Evolutionary conservation across 805 yeast species (phyloP), one percentile per base, ranked within the genome.

Genomic region (Helenozyma baotianmanensis): DNA sequence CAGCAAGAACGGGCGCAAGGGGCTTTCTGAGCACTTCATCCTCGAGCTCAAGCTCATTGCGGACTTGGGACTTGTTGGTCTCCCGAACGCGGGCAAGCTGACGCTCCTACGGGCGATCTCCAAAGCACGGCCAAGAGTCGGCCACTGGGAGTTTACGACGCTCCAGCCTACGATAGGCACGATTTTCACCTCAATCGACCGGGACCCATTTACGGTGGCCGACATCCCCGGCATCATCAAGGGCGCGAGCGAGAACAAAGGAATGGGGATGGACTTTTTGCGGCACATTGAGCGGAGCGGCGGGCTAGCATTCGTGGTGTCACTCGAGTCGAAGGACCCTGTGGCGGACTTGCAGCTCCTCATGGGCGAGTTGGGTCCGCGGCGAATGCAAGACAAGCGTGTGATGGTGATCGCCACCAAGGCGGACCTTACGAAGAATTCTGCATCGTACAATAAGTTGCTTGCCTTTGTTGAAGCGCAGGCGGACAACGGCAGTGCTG

Each of bases 91-190:
- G 3, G 98, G 98, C 1, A 92, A 92, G 54, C 86, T 96, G 3
- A 87, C 97, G 0, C 67, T 92, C 19, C 60, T 92, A 27, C 66
- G 94, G 35, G 88, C 94, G 8, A 86, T 92, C 11, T 85, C 96
- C 0, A 76, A 78, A 34, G 97, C 98, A 0, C 70, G 80, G 36
- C 97, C 98, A 1, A 68, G 85, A 36, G 84, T 92, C 10, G 98
- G 97, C 0, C 95, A 88, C 57, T 92, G 97, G 96, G 94, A 83
- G 50, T 92, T 92, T 54, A 92, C 98, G 0, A 92, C 98, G 0
- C 62, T 92, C 33, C 86, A 80, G 40, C 98, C 98, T 1, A 81
- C 87, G 0, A 76, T 92, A 30, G 98, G 98, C 3, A 90, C 97
- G 0, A 83, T 92, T 10, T 69, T 71, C 28, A 56, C 78, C 14